phyloP scores from a whole-genome alignment of 2,329 filamentous ascomycete species.

The Amauroascus niger region DNA sequence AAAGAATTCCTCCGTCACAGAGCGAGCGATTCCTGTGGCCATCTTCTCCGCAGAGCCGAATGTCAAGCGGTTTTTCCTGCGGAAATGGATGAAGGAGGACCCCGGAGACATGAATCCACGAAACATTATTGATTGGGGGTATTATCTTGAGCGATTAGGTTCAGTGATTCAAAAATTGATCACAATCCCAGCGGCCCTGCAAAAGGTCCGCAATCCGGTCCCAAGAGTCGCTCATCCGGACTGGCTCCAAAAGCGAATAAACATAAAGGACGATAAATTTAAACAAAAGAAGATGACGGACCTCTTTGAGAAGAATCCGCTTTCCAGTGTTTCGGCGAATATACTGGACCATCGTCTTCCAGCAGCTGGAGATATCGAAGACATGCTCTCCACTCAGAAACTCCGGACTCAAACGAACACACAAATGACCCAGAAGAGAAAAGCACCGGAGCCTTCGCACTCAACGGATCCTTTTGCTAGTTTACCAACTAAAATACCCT shows the following conservation, averaged over 20 bases:
- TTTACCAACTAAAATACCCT: slow-evolving; percentile 74
- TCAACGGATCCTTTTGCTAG: slow-evolving; percentile 68
- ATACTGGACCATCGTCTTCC: slow-evolving; percentile 48
- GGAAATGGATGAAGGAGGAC: slow-evolving; percentile 93
- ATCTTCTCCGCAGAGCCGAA: slow-evolving; percentile 91
- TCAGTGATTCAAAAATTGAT: slow-evolving; percentile 99
- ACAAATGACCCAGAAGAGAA: slow-evolving; percentile 55
- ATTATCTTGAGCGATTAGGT: slow-evolving; percentile 89
- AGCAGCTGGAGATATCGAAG: slow-evolving; percentile 62
- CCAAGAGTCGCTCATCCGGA: slow-evolving; percentile 90
- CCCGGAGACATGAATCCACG: slow-evolving; percentile 83
- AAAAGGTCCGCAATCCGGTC: slow-evolving; percentile 90
- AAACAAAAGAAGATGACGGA: slow-evolving; percentile 99
- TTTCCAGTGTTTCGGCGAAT: slow-evolving; percentile 60
- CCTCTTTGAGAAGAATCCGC: slow-evolving; percentile 58
- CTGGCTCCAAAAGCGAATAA: slow-evolving; percentile 89
- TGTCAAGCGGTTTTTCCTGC: slow-evolving; percentile 78
- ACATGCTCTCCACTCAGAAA: slow-evolving; percentile 54
- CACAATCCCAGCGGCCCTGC: slow-evolving; percentile 91
- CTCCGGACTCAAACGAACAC: slow-evolving; percentile 52
- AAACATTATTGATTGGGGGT: slow-evolving; percentile 87
- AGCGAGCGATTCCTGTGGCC: slow-evolving; percentile 85
- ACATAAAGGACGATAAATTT: slow-evolving; percentile 90
- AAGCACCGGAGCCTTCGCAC: slow-evolving; percentile 57
- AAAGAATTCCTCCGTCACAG: slow-evolving; percentile 82